Evolutionary conservation across 768 basidiomycete species (phyloP), one percentile per base, ranked within the genome.

Genomic region (Artomyces pyxidatus): DNA sequence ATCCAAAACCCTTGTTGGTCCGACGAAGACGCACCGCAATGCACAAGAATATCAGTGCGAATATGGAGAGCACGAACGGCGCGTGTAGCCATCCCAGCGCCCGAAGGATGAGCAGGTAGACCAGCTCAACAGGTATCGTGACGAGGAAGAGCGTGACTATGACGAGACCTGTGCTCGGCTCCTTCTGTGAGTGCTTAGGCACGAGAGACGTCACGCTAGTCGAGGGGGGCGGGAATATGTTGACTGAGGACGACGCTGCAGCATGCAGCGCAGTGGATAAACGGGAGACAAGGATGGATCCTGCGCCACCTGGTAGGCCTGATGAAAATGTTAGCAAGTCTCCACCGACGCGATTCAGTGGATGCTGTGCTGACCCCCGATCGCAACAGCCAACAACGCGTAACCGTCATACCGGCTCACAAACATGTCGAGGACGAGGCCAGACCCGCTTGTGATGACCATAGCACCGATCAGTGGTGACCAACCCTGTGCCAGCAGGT

Each of bases 391-490:
- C 12, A 99, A 72, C 0, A 97, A 66, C 0, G 88, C 91, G 60
- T 88, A 98, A 2, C 90, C 94, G 49, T 85, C 78, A 57, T 91
- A 98, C 29, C 79, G 73, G 55, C 81, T 83, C 6, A 95, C 93
- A 55, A 94, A 96, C 41, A 77, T 75, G 58, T 97, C 92, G 9
- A 99, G 78, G 0, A 97, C 85, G 53, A 97, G 83, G 0, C 96
- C 96, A 0, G 95, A 88, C 0, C 80, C 89, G 50, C 82, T 86
- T 58, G 82, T 85, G 58, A 95, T 88, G 38, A 79, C 63, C 89
- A 95, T 92, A 6, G 91, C 90, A n/a, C 80, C 80, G 48, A 96
- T 83, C 2, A 98, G 73, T 0, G 96, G 93, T 0, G 75, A 69
- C 96, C 96, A 99, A 2, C 95, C 96, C 45, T 88, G 77, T 37